phyloP scores from a whole-genome alignment of 768 basidiomycete genomes.

The Lenzites betulinus region DNA sequence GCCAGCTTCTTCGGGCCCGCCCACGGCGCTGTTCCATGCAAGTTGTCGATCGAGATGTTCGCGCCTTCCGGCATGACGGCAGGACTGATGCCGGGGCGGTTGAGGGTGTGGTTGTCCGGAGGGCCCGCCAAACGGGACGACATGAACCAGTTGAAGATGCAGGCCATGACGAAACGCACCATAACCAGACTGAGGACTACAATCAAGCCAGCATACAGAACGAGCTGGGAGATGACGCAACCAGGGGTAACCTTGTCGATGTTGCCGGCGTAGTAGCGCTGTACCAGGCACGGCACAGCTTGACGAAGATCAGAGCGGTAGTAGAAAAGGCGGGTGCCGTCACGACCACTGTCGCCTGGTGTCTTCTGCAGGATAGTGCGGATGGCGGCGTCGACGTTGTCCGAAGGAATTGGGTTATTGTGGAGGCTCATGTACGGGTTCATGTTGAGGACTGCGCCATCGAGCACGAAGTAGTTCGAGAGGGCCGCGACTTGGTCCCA shows the following conservation, averaged over 20 bases:
- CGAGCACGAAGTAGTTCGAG: slow-evolving; percentile 80
- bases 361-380: slow-evolving; percentile 64
- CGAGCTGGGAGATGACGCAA: slow-evolving; percentile 86
- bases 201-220: slow-evolving; percentile 88
- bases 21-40: slow-evolving; percentile 94
- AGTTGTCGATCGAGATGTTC: slow-evolving; percentile 90
- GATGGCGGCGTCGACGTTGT: slow-evolving; percentile 81
- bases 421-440: slow-evolving; percentile 81
- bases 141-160: slow-evolving; percentile 95
- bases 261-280: slow-evolving; percentile 90
- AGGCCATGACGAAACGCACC: slow-evolving; percentile 94
- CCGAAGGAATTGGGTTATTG: slow-evolving; percentile 62
- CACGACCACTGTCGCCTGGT: slow-evolving; percentile 66
- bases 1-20: slow-evolving; percentile 59
- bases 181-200: slow-evolving; percentile 91
- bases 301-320: slow-evolving; percentile 63
- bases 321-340: slow-evolving; percentile 87
- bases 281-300: slow-evolving; percentile 76
- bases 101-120: slow-evolving; percentile 69
- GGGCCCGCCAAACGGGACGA: slow-evolving; percentile 80
- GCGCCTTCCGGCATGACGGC: slow-evolving; percentile 97
- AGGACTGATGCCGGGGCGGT: slow-evolving; percentile 86
- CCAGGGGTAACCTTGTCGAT: slow-evolving; percentile 97
- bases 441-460: slow-evolving; percentile 94
- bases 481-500: slow-evolving; percentile 86